phyloP scores from a whole-genome alignment of 805 yeast species.

The Candida jianshihensis region DNA sequence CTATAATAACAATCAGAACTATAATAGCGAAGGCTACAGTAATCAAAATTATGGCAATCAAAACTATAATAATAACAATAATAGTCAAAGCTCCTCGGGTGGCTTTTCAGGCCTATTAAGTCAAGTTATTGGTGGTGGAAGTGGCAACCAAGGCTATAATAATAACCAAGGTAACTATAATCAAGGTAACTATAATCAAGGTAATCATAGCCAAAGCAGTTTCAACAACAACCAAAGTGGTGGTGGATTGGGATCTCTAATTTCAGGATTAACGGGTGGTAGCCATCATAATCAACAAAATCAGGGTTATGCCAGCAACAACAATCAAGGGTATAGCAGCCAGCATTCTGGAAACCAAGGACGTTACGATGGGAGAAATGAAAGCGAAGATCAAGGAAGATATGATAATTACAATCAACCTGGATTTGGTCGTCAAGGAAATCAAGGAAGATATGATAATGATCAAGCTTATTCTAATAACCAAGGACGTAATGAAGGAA shows the following conservation, averaged over 20 bases:
- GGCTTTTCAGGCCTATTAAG: too few relatives aligned
- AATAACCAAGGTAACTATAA: background rate
- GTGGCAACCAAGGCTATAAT: slow-evolving; percentile 1
- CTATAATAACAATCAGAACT: too few relatives aligned
- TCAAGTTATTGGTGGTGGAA: slow-evolving; percentile 3
- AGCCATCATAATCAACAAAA: background rate
- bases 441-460: too few relatives aligned
- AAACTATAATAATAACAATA: too few relatives aligned
- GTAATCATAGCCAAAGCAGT: background rate
- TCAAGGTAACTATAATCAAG: background rate
- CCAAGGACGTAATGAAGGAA: too few relatives aligned
- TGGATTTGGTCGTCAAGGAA: too few relatives aligned
- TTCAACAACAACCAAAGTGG: too few relatives aligned
- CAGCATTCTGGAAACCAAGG: background rate
- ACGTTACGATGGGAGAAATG: too few relatives aligned
- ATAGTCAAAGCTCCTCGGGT: too few relatives aligned
- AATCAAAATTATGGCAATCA: background rate
- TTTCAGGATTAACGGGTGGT: background rate
- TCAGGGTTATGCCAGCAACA: background rate
- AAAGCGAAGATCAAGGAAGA: too few relatives aligned
- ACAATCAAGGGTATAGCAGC: background rate
- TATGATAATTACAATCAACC: too few relatives aligned
- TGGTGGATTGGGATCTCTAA: background rate
- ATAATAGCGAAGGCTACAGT: background rate
- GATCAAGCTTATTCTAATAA: too few relatives aligned